These are phyloP conservation scores for Boletus sp. DNA, from an alignment of 768 basidiomycete genomes.

Conservation along the genomic window DNA sequence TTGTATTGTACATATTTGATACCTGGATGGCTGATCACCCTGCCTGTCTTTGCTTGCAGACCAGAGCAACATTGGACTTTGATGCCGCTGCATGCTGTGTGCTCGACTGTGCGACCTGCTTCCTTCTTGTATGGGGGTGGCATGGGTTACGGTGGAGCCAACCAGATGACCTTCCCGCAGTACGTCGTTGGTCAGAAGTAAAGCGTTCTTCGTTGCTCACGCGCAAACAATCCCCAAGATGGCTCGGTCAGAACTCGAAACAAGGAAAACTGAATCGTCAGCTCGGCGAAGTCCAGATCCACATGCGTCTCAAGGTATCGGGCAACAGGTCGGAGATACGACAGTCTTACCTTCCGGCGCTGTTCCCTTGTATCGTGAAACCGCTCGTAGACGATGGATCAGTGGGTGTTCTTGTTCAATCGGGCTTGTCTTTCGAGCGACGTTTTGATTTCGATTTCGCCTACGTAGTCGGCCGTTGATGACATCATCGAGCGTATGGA, in stretches of 20 bases:
- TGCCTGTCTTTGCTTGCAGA: conserved; percentile 36
- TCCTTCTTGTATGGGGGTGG: conserved; percentile 76
- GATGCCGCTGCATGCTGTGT: conserved; percentile 90
- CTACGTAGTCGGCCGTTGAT: conserved; percentile 51
- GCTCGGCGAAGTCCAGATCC: conserved; percentile 86
- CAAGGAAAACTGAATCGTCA: conserved; percentile 76
- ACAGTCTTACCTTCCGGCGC: conserved; percentile 85
- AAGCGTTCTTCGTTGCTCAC: neutral
- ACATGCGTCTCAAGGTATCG: conserved; percentile 92
- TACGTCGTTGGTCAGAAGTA: conserved; percentile 37
- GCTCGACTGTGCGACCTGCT: conserved; percentile 86
- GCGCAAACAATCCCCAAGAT: conserved; percentile 46
- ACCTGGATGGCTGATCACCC: neutral
- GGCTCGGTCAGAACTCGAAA: conserved; percentile 98
- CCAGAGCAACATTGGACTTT: conserved; percentile 94
- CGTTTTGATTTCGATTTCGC: neutral
- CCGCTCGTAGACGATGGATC: conserved; percentile 73
- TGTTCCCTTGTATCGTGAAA: conserved; percentile 75
- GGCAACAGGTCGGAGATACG: conserved; percentile 88
- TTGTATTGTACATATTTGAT: neutral
- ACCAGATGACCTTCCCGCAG: conserved; percentile 79
- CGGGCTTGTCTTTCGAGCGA: neutral
- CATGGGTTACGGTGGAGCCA: conserved; percentile 61
- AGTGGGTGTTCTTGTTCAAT: conserved; percentile 47
- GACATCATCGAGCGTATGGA: conserved; percentile 89